Evolutionary conservation across 139 green algal genomes (phyloP).

Genomic region (Coelastrella sp.): DNA sequence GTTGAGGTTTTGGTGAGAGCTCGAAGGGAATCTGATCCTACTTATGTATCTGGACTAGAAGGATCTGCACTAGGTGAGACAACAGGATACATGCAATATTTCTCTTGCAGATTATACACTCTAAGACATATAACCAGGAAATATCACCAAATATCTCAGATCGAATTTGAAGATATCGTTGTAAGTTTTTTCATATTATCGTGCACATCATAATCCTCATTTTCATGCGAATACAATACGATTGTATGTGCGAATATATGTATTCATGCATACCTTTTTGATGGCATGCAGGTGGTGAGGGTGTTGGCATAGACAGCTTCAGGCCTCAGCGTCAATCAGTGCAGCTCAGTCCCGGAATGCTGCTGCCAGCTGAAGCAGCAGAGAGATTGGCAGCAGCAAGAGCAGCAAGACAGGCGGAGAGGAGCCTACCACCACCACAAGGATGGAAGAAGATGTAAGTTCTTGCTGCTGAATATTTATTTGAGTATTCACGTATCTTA

Average conservation of each 20-base stretch:
- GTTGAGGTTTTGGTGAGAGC: constrained; percentile 70
- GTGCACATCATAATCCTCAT: too few species aligned
- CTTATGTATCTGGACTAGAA: constrained; percentile 64
- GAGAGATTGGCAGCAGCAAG: constrained; percentile 51
- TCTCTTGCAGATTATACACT: background rate
- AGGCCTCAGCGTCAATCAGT: constrained; percentile 45
- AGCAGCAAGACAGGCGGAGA: constrained; percentile 35
- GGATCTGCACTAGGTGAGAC: constrained; percentile 41
- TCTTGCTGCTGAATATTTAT: too few species aligned
- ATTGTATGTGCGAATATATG: constrained; percentile 52
- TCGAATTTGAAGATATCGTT: too few species aligned
- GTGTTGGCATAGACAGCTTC: constrained; percentile 82
- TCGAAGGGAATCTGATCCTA: constrained; percentile 53
- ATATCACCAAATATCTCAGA: background rate
- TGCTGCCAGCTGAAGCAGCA: constrained; percentile 59
- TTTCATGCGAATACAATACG: too few species aligned
- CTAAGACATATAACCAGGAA: background rate
- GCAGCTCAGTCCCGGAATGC: constrained; percentile 68
- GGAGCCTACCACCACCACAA: background rate
- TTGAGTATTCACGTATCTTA: too few species aligned
- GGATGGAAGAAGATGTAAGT: constrained; percentile 13
- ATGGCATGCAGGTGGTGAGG: constrained; percentile 58
- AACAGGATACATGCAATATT: background rate
- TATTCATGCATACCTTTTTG: background rate
- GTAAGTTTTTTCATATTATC: too few species aligned